phyloP scores from a whole-genome alignment of 208 protist genomes.

The Vickermania ingenoplastis region DNA sequence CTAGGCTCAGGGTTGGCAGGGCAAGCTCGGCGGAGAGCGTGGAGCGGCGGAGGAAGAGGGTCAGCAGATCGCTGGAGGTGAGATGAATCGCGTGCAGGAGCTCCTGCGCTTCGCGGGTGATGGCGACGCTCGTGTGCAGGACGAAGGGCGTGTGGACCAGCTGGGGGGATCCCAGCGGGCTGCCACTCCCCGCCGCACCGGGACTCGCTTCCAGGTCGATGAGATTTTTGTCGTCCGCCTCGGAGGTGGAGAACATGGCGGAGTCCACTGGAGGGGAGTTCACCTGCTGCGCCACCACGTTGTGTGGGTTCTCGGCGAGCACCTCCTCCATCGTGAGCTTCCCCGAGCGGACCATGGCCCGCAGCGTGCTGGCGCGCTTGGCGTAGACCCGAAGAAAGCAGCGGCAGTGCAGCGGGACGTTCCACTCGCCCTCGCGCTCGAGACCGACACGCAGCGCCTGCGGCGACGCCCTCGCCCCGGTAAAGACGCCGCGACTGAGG shows the following conservation, averaged over 20 bases:
- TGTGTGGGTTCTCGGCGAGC: not conserved
- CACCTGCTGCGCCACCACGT: not conserved
- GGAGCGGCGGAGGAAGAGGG: slow-evolving; percentile 49
- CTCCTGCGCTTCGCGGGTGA: slow-evolving; percentile 13
- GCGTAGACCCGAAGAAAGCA: slow-evolving; percentile 15
- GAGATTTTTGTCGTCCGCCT: not conserved
- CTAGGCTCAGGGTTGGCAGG: slow-evolving; percentile 68
- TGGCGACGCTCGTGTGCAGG: slow-evolving; percentile 2
- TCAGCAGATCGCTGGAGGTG: slow-evolving; percentile 39
- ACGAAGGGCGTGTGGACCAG: not conserved
- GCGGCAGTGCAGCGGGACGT: slow-evolving; percentile 25
- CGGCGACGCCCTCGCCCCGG: slow-evolving; percentile 47
- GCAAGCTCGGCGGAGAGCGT: slow-evolving; percentile 47
- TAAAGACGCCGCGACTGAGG: slow-evolving; percentile 78
- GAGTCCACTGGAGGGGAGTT: no score
- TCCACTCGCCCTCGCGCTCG: slow-evolving; percentile 39
- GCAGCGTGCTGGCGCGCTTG: slow-evolving; percentile 20
- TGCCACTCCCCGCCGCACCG: not conserved
- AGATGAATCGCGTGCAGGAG: slow-evolving; percentile 19
- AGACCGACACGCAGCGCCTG: slow-evolving; percentile 55
- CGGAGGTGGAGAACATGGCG: no score
- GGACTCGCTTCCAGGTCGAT: not conserved
- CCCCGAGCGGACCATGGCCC: slow-evolving; percentile 7
- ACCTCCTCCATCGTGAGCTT: not conserved
- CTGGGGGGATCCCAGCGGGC: not conserved